Evolutionary conservation across 805 yeast species (phyloP), one percentile per base, ranked within the genome.

Genomic region (Grigorovia humatica): DNA sequence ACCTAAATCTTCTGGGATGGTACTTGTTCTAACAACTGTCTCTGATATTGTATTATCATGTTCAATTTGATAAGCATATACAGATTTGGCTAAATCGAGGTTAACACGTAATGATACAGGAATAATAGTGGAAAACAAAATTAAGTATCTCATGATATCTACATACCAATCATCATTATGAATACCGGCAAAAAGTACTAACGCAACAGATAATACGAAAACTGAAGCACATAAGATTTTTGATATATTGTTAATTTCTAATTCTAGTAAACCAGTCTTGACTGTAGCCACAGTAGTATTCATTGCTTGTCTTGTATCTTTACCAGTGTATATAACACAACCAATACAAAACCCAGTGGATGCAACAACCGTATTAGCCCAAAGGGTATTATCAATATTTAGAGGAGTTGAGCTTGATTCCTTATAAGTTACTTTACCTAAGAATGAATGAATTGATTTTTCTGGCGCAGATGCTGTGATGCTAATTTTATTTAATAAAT

Each of bases 281-380:
- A 88, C 95, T 23, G 90, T 88, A 2, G 95, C 78, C 54, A 76
- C 76, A 1, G 96, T 83, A 1, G 98, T 91, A 68, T 95, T 95
- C 84, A 90, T 79, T 23, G 95, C 86, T 70, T 90, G 98, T 56
- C 99, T 81, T 0, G 99, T 95, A 62, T 93, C 97, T 40, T 71
- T 68, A 19, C 99, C 99, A 0, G 98, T 91, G 66, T 89, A 93
- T 2, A 89, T 74, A 15, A 93, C 80, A 59, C 91, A 82, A 1
- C 96, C 99, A 47, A 90, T 73, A 8, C 95, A 93, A 2, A 88
- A 79, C 13, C 97, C 98, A 32, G 61, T 59, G 0, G 96, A 86
- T 0, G 99, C 98, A 15, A 95, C 73, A 1, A 95, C 97, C 0
- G 99, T 93, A 65, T 93, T 93, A 13, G 98, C 97, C 99, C 99